Evolutionary conservation across 228 moss, liverwort and hornwort genomes (phyloP).

Genomic region (Sphagnum magellanicum): DNA sequence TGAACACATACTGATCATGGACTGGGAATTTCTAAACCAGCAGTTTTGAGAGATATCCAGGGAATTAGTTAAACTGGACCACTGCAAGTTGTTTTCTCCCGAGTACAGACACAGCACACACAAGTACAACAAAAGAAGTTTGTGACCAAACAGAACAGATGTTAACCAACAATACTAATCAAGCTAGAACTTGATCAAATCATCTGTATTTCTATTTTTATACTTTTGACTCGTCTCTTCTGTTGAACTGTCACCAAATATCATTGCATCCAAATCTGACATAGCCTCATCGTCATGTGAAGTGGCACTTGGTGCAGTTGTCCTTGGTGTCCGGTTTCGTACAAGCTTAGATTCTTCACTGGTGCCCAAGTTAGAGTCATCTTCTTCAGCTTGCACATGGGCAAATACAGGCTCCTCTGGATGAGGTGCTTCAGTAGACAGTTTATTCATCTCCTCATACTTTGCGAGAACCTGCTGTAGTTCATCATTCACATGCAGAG

Average conservation of each 20-base stretch:
- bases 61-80: too few relatives aligned
- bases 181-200: constrained; percentile 37
- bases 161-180: too few relatives aligned
- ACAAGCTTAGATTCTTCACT: constrained; percentile 28
- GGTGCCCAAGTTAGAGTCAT: constrained; percentile 19
- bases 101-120: too few relatives aligned
- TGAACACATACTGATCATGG: too few relatives aligned
- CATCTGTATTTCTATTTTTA: constrained; percentile 26
- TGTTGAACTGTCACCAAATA: constrained; percentile 21
- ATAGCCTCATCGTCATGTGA: constrained; percentile 38
- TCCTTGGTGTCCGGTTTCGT: constrained; percentile 37
- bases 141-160: too few relatives aligned
- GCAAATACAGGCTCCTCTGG: constrained; percentile 29
- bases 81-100: too few relatives aligned
- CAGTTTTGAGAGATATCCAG: too few relatives aligned
- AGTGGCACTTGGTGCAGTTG: constrained; percentile 19
- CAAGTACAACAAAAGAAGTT: too few relatives aligned
- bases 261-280: constrained; percentile 49
- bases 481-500: constrained; percentile 47
- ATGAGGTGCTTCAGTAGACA: constrained; percentile 10
- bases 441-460: constrained; percentile 38
- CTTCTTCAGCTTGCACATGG: constrained; percentile 51
- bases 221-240: constrained; percentile 27
- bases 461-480: constrained; percentile 41
- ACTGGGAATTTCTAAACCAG: too few relatives aligned